Evolutionary conservation across 2,329 filamentous ascomycete species (phyloP).

Genomic region (Talaromyces amestolkiae): DNA sequence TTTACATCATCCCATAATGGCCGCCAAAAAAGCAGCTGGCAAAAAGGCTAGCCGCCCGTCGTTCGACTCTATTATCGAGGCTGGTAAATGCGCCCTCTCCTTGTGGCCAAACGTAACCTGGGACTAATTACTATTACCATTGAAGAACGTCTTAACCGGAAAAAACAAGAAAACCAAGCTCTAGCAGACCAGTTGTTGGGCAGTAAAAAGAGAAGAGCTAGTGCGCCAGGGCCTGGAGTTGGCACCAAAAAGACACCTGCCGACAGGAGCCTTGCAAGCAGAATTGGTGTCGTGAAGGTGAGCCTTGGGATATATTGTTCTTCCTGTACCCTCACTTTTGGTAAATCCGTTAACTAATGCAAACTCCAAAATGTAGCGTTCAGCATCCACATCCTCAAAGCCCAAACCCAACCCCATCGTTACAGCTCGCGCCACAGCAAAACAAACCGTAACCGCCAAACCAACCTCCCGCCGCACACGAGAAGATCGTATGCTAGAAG

Average conservation of each 20-base stretch:
- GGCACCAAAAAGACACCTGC: slow-evolving; percentile 43
- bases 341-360: background rate
- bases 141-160: slow-evolving; percentile 42
- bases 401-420: slow-evolving; percentile 40
- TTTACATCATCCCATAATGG: background rate
- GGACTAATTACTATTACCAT: background rate
- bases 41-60: slow-evolving; percentile 37
- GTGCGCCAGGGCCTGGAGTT: slow-evolving; percentile 45
- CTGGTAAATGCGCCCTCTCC: slow-evolving; percentile 38
- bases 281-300: slow-evolving; percentile 60
- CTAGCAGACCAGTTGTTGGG: slow-evolving; percentile 61
- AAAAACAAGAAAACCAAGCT: slow-evolving; percentile 55
- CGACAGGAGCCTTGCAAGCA: slow-evolving; percentile 53
- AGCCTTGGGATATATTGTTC: background rate
- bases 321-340: background rate
- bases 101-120: slow-evolving; percentile 13
- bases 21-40: slow-evolving; percentile 26
- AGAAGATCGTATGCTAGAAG: slow-evolving; percentile 33
- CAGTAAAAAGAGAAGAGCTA: slow-evolving; percentile 48
- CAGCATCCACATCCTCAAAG: slow-evolving; percentile 40
- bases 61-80: slow-evolving; percentile 53
- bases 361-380: slow-evolving; percentile 31
- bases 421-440: slow-evolving; percentile 25
- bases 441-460: background rate
- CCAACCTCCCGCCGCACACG: slow-evolving; percentile 34